These are phyloP conservation scores for Tetradesmus obliquus DNA, from an alignment of 139 green algal genomes.

Conservation along the genomic window DNA sequence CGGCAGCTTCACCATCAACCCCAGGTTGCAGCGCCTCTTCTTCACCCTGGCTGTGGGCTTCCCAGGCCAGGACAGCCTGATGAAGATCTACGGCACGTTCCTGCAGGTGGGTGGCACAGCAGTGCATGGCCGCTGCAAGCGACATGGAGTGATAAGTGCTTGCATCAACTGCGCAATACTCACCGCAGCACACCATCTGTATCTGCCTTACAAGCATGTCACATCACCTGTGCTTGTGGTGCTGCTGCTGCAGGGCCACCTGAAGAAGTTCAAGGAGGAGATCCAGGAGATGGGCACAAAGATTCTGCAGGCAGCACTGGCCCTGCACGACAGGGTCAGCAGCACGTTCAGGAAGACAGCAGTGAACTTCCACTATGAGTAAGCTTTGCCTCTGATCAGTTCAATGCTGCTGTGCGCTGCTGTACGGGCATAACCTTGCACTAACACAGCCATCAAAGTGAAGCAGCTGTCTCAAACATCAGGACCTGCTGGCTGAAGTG, in stretches of 20 bases:
- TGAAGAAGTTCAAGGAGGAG: constrained; percentile 80
- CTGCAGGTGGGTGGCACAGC: constrained; percentile 56
- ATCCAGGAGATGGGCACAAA: constrained; percentile 83
- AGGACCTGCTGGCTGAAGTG: background rate
- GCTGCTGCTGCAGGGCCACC: constrained; percentile 66
- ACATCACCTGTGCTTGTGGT: background rate
- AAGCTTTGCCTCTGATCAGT: background rate
- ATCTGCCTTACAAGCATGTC: background rate
- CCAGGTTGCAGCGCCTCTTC: constrained; percentile 93
- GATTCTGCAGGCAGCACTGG: constrained; percentile 86
- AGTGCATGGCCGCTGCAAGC: background rate
- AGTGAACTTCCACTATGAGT: constrained; percentile 96
- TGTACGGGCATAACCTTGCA: constrained; percentile 58
- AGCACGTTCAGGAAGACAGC: constrained; percentile 91
- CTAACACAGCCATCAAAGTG: background rate
- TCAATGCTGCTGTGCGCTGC: too few relatives aligned
- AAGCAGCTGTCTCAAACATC: background rate
- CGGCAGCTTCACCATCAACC: constrained; percentile 92
- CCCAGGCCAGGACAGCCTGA: constrained; percentile 86
- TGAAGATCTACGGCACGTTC: constrained; percentile 94
- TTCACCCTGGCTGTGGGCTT: constrained; percentile 93
- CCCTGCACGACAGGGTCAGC: constrained; percentile 86
- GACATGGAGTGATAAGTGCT: background rate
- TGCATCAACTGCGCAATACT: background rate
- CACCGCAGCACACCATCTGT: background rate